Evolutionary conservation across 2,329 filamentous ascomycete genomes (phyloP).

Genomic region (Sarocladiaceae sp.): DNA sequence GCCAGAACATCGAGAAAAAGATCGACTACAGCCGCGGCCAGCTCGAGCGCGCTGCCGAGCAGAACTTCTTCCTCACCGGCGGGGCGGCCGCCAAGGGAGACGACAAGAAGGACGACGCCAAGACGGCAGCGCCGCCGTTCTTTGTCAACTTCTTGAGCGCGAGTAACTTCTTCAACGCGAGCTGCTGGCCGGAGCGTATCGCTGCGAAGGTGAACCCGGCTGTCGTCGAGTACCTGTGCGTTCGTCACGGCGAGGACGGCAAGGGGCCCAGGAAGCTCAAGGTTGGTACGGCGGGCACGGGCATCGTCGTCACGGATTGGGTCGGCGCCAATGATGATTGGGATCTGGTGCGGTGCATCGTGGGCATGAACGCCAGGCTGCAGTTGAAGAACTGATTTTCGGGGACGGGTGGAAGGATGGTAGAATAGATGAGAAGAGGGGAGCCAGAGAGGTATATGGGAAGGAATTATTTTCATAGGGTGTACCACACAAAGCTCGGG

Average conservation of each 20-base stretch:
- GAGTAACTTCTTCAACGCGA: constrained; percentile 88
- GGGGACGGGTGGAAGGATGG: background rate
- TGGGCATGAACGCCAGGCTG: constrained; percentile 79
- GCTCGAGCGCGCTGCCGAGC: constrained; percentile 62
- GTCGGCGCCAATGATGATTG: constrained; percentile 82
- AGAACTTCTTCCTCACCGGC: constrained; percentile 31
- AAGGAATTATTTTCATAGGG: too few species aligned
- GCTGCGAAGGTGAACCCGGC: constrained; percentile 82
- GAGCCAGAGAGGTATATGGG: too few species aligned
- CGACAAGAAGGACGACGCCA: constrained; percentile 16
- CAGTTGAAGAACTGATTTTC: constrained; percentile 36
- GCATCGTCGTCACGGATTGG: constrained; percentile 90
- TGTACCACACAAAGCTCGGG: too few species aligned
- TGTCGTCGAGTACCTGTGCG: constrained; percentile 56
- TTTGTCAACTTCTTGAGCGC: constrained; percentile 88
- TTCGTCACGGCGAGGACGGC: constrained; percentile 45
- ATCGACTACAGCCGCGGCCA: constrained; percentile 67
- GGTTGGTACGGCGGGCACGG: constrained; percentile 69
- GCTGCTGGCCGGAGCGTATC: constrained; percentile 90
- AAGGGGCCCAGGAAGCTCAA: constrained; percentile 43
- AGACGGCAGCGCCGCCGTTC: constrained; percentile 49
- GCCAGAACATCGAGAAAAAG: constrained; percentile 72
- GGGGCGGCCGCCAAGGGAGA: constrained; percentile 24
- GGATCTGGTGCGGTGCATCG: constrained; percentile 80
- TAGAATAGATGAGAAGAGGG: background rate